Percentiles rank a stretch among this genome's conserved stretches.
These are phyloP conservation scores for Pontederia paniculata DNA, from an alignment of 176 grass and related monocot species.

Conservation along the genomic window DNA sequence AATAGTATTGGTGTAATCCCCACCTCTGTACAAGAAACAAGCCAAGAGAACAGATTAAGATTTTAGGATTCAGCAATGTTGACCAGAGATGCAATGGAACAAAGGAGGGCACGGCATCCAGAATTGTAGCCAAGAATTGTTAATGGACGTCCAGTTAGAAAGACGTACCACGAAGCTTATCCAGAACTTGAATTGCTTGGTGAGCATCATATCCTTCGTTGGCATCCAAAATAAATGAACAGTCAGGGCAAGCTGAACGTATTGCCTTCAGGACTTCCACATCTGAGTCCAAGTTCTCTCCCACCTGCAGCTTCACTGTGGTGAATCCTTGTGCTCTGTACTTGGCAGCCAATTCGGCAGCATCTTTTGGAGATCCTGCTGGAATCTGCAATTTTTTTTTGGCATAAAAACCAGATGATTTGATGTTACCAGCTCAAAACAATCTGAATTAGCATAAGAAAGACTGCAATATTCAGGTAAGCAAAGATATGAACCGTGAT, in stretches of 20 bases:
- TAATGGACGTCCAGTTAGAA: no score
- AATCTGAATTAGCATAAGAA: background rate
- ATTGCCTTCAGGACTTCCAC: slow-evolving; percentile 79
- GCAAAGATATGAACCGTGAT: slow-evolving; percentile 47
- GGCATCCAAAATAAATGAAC: slow-evolving; percentile 83
- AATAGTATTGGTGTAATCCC: slow-evolving; percentile 75
- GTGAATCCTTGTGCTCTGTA: slow-evolving; percentile 69
- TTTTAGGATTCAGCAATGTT: no score
- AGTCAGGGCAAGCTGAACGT: slow-evolving; percentile 54
- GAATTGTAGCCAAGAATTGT: no score
- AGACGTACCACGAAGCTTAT: slow-evolving; percentile 69
- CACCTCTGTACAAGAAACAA: slow-evolving; percentile 52
- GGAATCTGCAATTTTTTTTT: slow-evolving; percentile 83
- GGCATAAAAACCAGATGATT: background rate
- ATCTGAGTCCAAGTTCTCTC: slow-evolving; percentile 76
- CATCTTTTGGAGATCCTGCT: slow-evolving; percentile 74
- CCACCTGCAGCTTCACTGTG: slow-evolving; percentile 81
- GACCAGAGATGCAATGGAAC: no score
- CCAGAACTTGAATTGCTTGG: slow-evolving; percentile 90
- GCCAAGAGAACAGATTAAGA: background rate
- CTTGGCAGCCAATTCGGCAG: slow-evolving; percentile 70
- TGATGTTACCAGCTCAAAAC: background rate
- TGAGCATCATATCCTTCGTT: slow-evolving; percentile 79
- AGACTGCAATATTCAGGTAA: background rate
- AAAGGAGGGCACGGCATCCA: no score